phyloP scores from a whole-genome alignment of 345 rosid species.

The Aurinia saxatilis region DNA sequence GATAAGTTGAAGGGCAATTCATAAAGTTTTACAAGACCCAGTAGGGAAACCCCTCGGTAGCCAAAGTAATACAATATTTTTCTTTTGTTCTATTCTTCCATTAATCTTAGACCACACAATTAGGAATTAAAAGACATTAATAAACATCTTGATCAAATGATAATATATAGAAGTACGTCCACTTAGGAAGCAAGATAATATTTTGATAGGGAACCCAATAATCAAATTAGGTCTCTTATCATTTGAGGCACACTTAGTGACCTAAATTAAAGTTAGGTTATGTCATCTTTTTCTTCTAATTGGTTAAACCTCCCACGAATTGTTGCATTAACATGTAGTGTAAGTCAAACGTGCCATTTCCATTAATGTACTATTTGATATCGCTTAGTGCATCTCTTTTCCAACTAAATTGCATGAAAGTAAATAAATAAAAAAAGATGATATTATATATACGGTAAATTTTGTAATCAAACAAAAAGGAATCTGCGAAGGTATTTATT shows the following conservation, averaged over 20 bases:
- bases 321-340: conserved; percentile 1
- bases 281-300: conserved; percentile 15
- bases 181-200: conserved; percentile 23
- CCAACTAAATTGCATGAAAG: not conserved
- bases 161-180: conserved; percentile 23
- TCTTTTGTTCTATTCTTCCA: not conserved
- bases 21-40: conserved; percentile 12
- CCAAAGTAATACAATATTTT: not conserved
- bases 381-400: conserved; percentile 19
- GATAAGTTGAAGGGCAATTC: conserved; percentile 29
- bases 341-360: conserved; percentile 20
- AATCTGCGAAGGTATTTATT: no score
- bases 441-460: no score
- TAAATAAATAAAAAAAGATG: not conserved
- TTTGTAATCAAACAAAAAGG: no score
- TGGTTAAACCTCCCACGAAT: conserved; percentile 9
- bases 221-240: conserved; percentile 26
- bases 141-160: conserved; percentile 6
- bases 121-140: not conserved
- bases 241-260: conserved; percentile 21
- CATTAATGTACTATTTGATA: not conserved
- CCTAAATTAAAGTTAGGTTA: conserved; percentile 33
- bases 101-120: conserved; percentile 14
- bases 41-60: conserved; percentile 11
- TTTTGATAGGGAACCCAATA: conserved; percentile 16